Conservation (phyloP, 2,329 filamentous ascomycete species). For the Colletotrichum nymphaeae region DNA sequence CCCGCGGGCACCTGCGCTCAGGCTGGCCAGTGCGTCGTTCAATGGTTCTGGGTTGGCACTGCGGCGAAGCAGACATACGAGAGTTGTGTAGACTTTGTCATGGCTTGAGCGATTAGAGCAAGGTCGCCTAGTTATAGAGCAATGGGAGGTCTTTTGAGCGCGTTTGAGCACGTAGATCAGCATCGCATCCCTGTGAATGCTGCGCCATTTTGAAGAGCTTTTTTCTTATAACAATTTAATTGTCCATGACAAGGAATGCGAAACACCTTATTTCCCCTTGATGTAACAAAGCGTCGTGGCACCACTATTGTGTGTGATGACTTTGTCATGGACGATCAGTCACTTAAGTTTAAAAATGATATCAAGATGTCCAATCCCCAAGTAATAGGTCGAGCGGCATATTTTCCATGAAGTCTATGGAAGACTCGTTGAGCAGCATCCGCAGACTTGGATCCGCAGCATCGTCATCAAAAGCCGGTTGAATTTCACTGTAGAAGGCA, state of each 20-base stretch:
- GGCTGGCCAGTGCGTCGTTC: constrained; percentile 50
- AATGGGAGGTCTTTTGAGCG: neutral
- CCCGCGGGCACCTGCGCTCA: constrained; percentile 42
- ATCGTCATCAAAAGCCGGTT: constrained; percentile 2
- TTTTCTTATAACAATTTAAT: neutral
- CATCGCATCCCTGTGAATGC: neutral
- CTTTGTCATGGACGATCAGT: neutral
- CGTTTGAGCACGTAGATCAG: constrained; percentile 7
- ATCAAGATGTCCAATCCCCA: constrained; percentile 2
- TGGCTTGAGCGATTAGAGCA: constrained; percentile 15
- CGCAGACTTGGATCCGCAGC: neutral
- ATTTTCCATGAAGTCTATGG: constrained; percentile 15
- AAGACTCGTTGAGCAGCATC: constrained; percentile 5
- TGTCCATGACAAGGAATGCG: neutral
- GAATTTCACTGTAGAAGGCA: constrained; percentile 3
- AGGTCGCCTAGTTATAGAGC: neutral
- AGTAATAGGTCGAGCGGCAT: constrained; percentile 6
- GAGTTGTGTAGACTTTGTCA: constrained; percentile 50
- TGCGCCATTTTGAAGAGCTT: too few relatives aligned
- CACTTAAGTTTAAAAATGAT: neutral
- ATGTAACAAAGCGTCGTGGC: neutral
- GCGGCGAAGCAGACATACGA: constrained; percentile 51
- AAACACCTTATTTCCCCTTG: neutral
- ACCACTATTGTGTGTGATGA: too few relatives aligned
- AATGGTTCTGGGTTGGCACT: constrained; percentile 59